A percentile compares a stretch with the other conserved stretches of the same genome.
Conservation (phyloP, 306 rosid genomes). For the Begonia loranthoides region DNA sequence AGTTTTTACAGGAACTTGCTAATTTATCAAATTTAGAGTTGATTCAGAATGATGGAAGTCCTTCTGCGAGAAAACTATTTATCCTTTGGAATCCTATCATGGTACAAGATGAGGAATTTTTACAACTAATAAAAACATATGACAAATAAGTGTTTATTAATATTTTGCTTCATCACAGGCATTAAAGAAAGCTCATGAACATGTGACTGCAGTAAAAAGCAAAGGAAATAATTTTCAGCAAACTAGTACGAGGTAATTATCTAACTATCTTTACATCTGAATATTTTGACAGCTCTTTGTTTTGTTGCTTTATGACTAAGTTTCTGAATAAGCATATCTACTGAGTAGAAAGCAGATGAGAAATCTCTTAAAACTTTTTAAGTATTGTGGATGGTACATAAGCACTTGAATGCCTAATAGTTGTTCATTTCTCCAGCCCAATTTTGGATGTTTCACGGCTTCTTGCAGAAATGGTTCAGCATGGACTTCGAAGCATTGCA, state of each 20-base stretch:
- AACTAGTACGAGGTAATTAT: constrained; percentile 4
- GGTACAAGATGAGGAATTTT: constrained; percentile 1
- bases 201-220: constrained; percentile 17
- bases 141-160: constrained; percentile 9
- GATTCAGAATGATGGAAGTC: constrained; percentile 93
- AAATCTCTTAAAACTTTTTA: not conserved
- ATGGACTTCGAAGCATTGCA: constrained; percentile 90
- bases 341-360: not conserved
- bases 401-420: constrained; percentile 12
- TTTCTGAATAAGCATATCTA: not conserved
- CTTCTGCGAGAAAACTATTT: constrained; percentile 70
- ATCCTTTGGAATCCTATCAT: constrained; percentile 74
- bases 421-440: constrained; percentile 42
- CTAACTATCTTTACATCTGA: no score
- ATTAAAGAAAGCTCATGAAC: constrained; percentile 15
- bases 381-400: constrained; percentile 1
- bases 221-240: constrained; percentile 27
- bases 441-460: constrained; percentile 53
- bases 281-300: not conserved
- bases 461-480: constrained; percentile 96
- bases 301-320: not conserved
- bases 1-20: constrained; percentile 65
- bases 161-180: constrained; percentile 23
- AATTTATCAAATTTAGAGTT: constrained; percentile 58
- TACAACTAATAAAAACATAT: not conserved